A percentile compares a stretch with the other conserved stretches of the same genome.
Evolutionary conservation across 139 green algal genomes (phyloP).

Genomic region (Mesostigma viride): DNA sequence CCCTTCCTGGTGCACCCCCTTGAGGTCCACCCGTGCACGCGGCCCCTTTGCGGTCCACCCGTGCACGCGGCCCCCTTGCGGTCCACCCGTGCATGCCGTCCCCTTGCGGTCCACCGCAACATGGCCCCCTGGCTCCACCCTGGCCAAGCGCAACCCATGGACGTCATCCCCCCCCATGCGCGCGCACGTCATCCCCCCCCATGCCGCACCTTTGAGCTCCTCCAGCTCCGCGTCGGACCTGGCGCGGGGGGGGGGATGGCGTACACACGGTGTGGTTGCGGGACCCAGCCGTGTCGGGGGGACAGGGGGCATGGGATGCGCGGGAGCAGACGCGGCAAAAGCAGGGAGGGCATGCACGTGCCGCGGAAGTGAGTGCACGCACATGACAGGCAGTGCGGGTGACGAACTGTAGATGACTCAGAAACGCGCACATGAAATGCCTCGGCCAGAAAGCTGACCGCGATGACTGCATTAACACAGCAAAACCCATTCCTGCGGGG

Average conservation of each 20-base stretch:
- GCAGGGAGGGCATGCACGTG: background rate
- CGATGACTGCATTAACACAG: background rate
- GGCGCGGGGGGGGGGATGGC: constrained; percentile 2
- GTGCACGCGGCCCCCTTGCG: too few relatives aligned
- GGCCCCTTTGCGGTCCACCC: too few relatives aligned
- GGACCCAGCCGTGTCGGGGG: background rate
- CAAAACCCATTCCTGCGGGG: background rate
- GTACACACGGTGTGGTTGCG: background rate
- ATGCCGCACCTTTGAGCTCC: constrained; percentile 23
- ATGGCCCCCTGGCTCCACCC: background rate
- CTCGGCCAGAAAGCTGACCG: background rate
- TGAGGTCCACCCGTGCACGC: too few relatives aligned
- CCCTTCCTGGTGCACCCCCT: too few relatives aligned
- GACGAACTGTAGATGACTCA: background rate
- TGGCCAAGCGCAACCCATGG: background rate
- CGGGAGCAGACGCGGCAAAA: background rate
- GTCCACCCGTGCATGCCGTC: background rate
- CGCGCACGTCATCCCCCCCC: too few relatives aligned
- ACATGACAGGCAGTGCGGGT: background rate
- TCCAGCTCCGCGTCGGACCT: constrained; percentile 19
- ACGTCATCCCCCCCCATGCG: too few relatives aligned
- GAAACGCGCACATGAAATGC: background rate
- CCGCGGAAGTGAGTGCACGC: background rate
- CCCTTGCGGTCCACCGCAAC: background rate
- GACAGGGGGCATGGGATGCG: background rate